Evolutionary conservation across 352 stramenopile species (phyloP), one percentile per base, ranked within the genome.

Genomic region (Elongisporangium prolatum): DNA sequence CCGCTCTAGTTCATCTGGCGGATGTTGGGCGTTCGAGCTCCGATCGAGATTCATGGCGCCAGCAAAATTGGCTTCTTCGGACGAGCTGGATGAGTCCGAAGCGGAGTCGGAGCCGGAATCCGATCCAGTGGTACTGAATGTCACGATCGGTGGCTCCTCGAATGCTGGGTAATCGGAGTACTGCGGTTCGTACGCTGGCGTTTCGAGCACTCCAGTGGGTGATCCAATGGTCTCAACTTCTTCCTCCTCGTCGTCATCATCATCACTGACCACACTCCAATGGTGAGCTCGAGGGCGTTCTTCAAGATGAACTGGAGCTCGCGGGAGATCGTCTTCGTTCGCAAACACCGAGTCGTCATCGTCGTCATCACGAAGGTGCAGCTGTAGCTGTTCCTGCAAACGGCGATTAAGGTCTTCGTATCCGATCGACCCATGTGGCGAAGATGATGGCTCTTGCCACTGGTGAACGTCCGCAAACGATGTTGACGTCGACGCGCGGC

Each of bases 391-490:
- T 10, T 28, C 34, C 17, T 21, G 21, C 16, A 73, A 48, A 68
- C 65, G 24, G 48, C 54, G n/a, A 21, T 47, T 20, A 48, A 21
- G 22, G 54, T 38, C 22, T 47, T 20, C n/a, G 52, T 20, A 18
- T 52, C 63, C 22, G 55, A 54, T 50, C 53, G 17, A 49, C 48
- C 16, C 28, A 17, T 44, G 50, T 7, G n/a, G 56, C 51, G 17
- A 54, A 44, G 38, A 18, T 59, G 38, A 25, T 44, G 18, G 64
- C 59, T 54, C 57, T 8, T 66, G 54, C 71, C 71, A 84, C 20
- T 60, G 71, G 24, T 77, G 67, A 13, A 79, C 52, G 50, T 84
- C 64, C 4, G 74, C 67, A 60, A 81, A 77, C 14, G 71, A 80
- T 40, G 53, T 78, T 18, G 21, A 25, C 18, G 48, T 52, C 48